These are phyloP conservation scores for Talaromyces pinophilus DNA, from an alignment of 2,329 filamentous ascomycete genomes.

Conservation along the genomic window DNA sequence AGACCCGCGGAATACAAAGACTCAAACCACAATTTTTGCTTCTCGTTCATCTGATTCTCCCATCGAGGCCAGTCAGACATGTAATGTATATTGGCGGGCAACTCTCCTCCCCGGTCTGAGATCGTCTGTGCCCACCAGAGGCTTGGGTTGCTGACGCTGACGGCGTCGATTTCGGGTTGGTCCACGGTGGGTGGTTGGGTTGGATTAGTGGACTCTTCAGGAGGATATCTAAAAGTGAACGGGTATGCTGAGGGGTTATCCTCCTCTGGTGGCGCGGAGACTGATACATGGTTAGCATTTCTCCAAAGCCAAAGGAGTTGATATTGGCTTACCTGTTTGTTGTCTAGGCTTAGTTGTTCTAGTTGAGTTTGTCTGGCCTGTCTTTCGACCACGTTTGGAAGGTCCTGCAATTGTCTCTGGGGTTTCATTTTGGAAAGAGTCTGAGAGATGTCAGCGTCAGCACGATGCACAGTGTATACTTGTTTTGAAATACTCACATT, in stretches of 20 bases:
- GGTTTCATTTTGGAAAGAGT: background rate
- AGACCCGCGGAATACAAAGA: background rate
- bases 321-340: background rate
- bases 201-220: constrained; percentile 1
- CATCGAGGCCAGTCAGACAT: background rate
- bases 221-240: background rate
- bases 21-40: background rate
- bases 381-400: constrained; percentile 4
- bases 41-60: background rate
- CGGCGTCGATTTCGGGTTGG: background rate
- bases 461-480: background rate
- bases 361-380: constrained; percentile 1
- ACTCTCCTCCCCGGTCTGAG: background rate
- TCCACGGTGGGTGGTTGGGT: background rate
- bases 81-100: background rate
- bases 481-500: background rate
- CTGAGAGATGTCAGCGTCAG: background rate
- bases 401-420: background rate
- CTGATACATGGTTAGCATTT: background rate
- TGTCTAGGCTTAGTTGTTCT: background rate
- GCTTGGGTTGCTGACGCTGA: background rate
- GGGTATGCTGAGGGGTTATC: background rate
- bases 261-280: background rate
- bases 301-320: background rate
- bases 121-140: constrained; percentile 4